Base-by-base conservation (phyloP, 352 stramenopile genomes). In the Globisporangium alternatum region DNA sequence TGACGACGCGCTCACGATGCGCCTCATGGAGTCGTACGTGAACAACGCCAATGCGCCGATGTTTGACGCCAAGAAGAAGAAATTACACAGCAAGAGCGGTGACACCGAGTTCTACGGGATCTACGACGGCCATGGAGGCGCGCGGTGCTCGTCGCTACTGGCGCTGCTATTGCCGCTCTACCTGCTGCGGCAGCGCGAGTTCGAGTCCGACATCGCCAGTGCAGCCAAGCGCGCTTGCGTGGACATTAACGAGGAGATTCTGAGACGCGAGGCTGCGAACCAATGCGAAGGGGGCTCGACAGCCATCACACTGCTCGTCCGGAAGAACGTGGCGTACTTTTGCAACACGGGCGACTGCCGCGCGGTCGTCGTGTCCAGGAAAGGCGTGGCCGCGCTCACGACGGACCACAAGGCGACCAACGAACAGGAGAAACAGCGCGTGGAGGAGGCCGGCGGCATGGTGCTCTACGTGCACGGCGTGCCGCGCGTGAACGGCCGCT, bases 281-380 rank as follows among this genome's bases (percentile, higher is more conserved):
- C 68, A 87, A 47, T 83, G 74, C 57, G 65, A 81, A 63, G 85
- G 83, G 55, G 85, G 85, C 0, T 80, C 80, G 3, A 94, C 85
- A 1, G 85, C 79, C 0, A 69, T 91, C 37, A 80, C 78, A 1
- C 63, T 91, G 56, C 60, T 94, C 22, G 78, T 91, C 22, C 75
- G 85, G 35, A 66, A 73, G 28, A 67, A 72, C 5, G 68, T 70
- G 37, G 73, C 76, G 17, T 75, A 87, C 30, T 64, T 91, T 12
- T 88, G 81, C 68, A 93, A 95, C 48, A 90, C 83, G 22, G 86
- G 86, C 54, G 86, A 95, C 68, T 95, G 81, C 43, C 70, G 86
- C 35, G 86, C 82, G 2, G 71, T 95, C 19, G 59, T 95, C 43
- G 67, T 90, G 35, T 71, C 83, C 1, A 47, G 60, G 22, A 72